Evolutionary conservation across 179 eudicot genomes (phyloP).

Genomic region (Silene noctiflora): DNA sequence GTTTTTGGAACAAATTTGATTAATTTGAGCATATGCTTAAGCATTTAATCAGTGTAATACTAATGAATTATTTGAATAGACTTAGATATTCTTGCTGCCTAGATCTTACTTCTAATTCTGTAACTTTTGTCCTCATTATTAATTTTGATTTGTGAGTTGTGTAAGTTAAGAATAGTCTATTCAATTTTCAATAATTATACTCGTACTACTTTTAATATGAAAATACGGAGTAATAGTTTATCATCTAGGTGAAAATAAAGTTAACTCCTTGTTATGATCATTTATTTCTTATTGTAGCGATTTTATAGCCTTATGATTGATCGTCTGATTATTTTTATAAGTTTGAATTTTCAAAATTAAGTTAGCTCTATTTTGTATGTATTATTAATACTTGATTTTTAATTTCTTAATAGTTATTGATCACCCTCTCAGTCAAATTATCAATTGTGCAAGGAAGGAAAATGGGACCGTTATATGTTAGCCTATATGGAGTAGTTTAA

Average conservation of each 20-base stretch:
- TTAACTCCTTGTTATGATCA: too few species aligned
- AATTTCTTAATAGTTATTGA: too few species aligned
- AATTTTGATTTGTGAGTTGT: not conserved
- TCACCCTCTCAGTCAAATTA: too few species aligned
- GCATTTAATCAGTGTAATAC: not conserved
- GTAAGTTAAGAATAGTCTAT: not conserved
- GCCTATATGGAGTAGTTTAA: not conserved
- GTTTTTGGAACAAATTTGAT: constrained; percentile 18
- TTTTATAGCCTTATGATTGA: not conserved
- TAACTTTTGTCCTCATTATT: not conserved
- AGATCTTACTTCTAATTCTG: not conserved
- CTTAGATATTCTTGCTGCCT: not conserved
- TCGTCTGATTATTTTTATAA: not conserved
- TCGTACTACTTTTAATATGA: not conserved
- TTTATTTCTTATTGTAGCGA: too few species aligned
- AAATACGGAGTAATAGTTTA: not conserved
- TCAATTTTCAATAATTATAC: too few species aligned
- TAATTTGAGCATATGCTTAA: constrained; percentile 6
- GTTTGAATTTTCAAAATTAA: too few species aligned
- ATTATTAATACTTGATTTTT: too few species aligned
- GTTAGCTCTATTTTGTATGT: too few species aligned
- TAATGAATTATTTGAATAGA: not conserved
- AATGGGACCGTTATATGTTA: not conserved
- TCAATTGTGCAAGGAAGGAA: not conserved
- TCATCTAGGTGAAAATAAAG: not conserved